Percentiles rank a stretch among this genome's conserved stretches.
Evolutionary conservation across 1,139 yeast species (phyloP).

Genomic region (Suhomyces bolitotheri): DNA sequence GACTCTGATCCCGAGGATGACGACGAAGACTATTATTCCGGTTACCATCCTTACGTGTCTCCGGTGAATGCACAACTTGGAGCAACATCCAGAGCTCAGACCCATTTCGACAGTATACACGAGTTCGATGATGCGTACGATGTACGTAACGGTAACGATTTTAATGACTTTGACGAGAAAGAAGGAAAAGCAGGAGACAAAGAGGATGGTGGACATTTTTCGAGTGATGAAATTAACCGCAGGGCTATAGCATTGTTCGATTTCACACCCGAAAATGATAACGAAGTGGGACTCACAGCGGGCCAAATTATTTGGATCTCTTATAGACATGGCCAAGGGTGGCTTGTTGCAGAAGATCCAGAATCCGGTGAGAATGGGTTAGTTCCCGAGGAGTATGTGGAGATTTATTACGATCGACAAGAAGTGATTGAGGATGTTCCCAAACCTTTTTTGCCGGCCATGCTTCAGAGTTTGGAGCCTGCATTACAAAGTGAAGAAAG

Average conservation of each 20-base stretch:
- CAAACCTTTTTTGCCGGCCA: slow-evolving; percentile 47
- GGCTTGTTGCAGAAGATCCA: slow-evolving; percentile 93
- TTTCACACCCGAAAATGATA: slow-evolving; percentile 89
- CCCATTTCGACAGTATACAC: slow-evolving; percentile 8
- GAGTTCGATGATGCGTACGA: slow-evolving; percentile 12
- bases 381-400: slow-evolving; percentile 94
- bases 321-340: slow-evolving; percentile 95
- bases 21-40: slow-evolving; percentile 12
- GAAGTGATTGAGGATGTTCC: slow-evolving; percentile 41
- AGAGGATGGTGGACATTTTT: slow-evolving; percentile 5
- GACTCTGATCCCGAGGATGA: slow-evolving; percentile 22
- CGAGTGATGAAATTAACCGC: slow-evolving; percentile 43
- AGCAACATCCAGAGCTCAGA: slow-evolving; percentile 1
- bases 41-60: slow-evolving; percentile 15
- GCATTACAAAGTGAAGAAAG: slow-evolving; percentile 17
- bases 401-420: slow-evolving; percentile 40
- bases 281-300: slow-evolving; percentile 75
- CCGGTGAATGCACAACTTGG: slow-evolving; percentile 13
- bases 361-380: slow-evolving; percentile 81
- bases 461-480: slow-evolving; percentile 27
- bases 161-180: slow-evolving; percentile 9
- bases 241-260: slow-evolving; percentile 86
- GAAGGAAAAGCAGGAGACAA: slow-evolving; percentile 1
- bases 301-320: slow-evolving; percentile 86
- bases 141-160: slow-evolving; percentile 7